Conservation (phyloP, 805 yeast genomes). For the Blastobotrys peoriensis region DNA sequence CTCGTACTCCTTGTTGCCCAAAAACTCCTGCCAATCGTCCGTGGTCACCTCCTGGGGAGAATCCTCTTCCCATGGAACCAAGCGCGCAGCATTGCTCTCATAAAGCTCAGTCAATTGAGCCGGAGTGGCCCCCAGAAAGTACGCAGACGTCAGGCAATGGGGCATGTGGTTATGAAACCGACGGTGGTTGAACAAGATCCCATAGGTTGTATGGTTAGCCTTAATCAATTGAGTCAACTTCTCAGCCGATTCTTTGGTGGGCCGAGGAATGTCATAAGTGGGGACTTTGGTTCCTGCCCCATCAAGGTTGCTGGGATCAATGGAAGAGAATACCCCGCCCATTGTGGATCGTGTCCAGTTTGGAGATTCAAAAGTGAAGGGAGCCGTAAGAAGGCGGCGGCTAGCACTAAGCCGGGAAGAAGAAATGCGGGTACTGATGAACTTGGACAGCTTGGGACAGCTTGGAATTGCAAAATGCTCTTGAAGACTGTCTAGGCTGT, state of each 20-base stretch:
- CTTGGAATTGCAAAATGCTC: too few relatives aligned
- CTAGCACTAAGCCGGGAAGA: too few relatives aligned
- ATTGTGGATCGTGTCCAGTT: too few relatives aligned
- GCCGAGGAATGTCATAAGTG: slow-evolving; percentile 8
- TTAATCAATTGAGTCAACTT: slow-evolving; percentile 28
- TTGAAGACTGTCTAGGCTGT: too few relatives aligned
- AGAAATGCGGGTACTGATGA: too few relatives aligned
- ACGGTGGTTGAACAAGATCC: slow-evolving; percentile 24
- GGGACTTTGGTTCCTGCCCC: slow-evolving; percentile 17
- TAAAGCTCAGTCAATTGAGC: slow-evolving; percentile 25
- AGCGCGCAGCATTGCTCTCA: slow-evolving; percentile 22
- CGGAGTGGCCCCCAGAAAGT: slow-evolving; percentile 32
- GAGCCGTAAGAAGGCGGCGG: too few relatives aligned
- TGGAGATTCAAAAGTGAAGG: too few relatives aligned
- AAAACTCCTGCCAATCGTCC: slow-evolving; percentile 28
- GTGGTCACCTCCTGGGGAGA: slow-evolving; percentile 34
- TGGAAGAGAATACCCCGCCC: slow-evolving; percentile 1
- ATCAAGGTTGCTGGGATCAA: slow-evolving; percentile 10
- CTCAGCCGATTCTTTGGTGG: slow-evolving; percentile 15
- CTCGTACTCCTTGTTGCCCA: slow-evolving; percentile 30
- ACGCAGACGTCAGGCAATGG: slow-evolving; percentile 32
- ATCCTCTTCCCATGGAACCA: slow-evolving; percentile 34
- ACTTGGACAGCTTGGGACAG: too few relatives aligned
- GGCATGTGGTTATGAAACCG: slow-evolving; percentile 29
- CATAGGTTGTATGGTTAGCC: slow-evolving; percentile 28